These are phyloP conservation scores for Paramecium sexaurelia DNA, from an alignment of 73 alveolate species.

Conservation along the genomic window DNA sequence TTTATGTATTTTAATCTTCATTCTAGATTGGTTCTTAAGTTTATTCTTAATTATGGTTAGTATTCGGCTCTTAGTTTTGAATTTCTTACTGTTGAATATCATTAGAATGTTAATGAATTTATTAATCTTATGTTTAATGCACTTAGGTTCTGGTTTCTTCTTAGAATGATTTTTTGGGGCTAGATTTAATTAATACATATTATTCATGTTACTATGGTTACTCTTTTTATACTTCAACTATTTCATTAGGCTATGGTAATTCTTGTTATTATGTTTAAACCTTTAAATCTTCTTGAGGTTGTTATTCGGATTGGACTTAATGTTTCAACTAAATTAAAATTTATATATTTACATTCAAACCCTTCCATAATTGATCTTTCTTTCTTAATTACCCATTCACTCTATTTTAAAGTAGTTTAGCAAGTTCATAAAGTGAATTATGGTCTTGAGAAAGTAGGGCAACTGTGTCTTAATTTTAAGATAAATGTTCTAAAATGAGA, in stretches of 20 bases:
- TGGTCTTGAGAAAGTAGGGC: neutral
- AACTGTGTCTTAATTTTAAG: constrained; percentile 6
- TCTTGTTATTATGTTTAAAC: neutral
- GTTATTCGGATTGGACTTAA: neutral
- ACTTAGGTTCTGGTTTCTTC: neutral
- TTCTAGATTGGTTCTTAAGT: neutral
- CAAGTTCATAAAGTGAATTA: neutral
- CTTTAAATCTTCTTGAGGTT: neutral
- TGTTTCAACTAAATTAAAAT: neutral
- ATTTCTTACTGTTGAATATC: neutral
- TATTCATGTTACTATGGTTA: neutral
- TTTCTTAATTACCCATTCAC: neutral
- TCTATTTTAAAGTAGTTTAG: neutral
- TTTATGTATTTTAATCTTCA: neutral
- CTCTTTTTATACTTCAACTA: neutral
- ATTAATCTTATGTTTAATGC: neutral
- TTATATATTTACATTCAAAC: constrained; percentile 21
- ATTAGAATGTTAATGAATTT: neutral
- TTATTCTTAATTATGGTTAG: neutral
- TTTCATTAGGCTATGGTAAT: neutral
- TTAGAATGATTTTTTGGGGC: neutral
- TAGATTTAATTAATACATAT: neutral
- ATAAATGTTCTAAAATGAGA: constrained; percentile 17
- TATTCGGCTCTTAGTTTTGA: neutral
- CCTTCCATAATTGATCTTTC: constrained; percentile 9